Evolutionary conservation across 176 grass and related monocot species (phyloP), one percentile per base, ranked within the genome.

Genomic region (Neostapfia colusana): DNA sequence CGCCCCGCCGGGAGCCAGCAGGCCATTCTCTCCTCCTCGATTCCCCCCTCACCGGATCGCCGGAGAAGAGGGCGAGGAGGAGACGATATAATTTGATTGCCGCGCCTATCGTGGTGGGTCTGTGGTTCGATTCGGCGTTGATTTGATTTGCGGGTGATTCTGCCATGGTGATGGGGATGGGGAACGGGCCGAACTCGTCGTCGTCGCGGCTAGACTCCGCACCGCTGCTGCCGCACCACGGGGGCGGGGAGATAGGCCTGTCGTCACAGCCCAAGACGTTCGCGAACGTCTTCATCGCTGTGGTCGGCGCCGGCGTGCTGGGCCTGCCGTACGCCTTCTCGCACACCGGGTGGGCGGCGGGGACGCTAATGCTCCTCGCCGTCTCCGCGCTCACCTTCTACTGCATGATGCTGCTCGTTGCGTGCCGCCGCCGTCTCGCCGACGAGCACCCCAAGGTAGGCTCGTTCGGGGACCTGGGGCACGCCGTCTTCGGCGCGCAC

Each of bases 181-280:
- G 55, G 21, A 82, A 76, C 55, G 89, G 85, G 35, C 89, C 91
- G 65, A 89, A 76, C 35, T 93, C 89, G 8, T 97, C 86, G 27
- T 88, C 86, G 37, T 65, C 81, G 69, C 69, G 81, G 63, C 55
- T 88, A 28, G 86, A 83, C 72, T 6, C 79, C 0, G 76, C 86
- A 20, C 91, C 81, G 26, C 94, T 93, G 54, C 91, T 97, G 7
- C 88, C 86, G 1, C 90, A 71, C 35, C 92, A 84, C 49, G 23
- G 73, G 1, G 15, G 61, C 0, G 62, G 71, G 14, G 78, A 63
- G 4, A 67, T 50, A 0, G 70, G 44, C 21, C 87, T 92, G 18
- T 99, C 95, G 14, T 99, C 95, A 53, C 95, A 92, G 82, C 80
- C 95, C 49, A 95, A 99, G 84, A 99, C 95, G 24, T 95, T 99